These are phyloP conservation scores for Incumbomyces delicatus DNA, from an alignment of 2,329 filamentous ascomycete genomes.

Conservation along the genomic window DNA sequence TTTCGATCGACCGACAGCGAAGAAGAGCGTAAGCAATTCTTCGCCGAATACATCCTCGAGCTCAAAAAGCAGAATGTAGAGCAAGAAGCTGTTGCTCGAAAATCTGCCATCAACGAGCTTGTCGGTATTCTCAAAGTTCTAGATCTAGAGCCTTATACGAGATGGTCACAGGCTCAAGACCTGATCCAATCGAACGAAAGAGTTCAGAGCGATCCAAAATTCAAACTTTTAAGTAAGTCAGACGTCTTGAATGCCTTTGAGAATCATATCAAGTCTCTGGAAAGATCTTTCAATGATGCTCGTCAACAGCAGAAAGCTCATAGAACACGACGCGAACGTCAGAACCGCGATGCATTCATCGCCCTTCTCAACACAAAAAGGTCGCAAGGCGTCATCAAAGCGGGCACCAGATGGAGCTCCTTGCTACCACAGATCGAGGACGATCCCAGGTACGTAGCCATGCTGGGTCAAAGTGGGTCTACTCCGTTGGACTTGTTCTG, in stretches of 20 bases:
- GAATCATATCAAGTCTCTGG: conserved; percentile 84
- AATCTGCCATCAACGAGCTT: conserved; percentile 75
- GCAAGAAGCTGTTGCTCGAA: conserved; percentile 60
- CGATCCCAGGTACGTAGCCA: conserved; percentile 72
- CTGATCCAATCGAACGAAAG: conserved; percentile 67
- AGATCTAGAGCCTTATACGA: conserved; percentile 82
- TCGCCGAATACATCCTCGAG: conserved; percentile 82
- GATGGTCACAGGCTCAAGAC: conserved; percentile 82
- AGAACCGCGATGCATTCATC: conserved; percentile 72
- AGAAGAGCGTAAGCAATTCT: conserved; percentile 75
- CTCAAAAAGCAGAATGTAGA: conserved; percentile 74
- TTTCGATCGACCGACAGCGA: conserved; percentile 88
- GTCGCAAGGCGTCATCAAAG: conserved; percentile 70
- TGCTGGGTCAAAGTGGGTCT: conserved; percentile 76
- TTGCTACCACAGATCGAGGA: conserved; percentile 64
- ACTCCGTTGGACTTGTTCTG: conserved; percentile 88
- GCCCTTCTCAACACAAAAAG: conserved; percentile 65
- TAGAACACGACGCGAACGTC: conserved; percentile 72
- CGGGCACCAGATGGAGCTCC: conserved; percentile 81
- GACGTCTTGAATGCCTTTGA: conserved; percentile 91
- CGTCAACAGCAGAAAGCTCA: conserved; percentile 78
- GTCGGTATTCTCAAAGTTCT: conserved; percentile 67
- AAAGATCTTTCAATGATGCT: conserved; percentile 82
- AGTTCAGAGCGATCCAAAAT: conserved; percentile 74
- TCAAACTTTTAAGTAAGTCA: conserved; percentile 72